Percentiles rank a stretch among this genome's conserved stretches.
These are phyloP conservation scores for Exserohilum turcica DNA, from an alignment of 2,329 filamentous ascomycete genomes.

Conservation along the genomic window DNA sequence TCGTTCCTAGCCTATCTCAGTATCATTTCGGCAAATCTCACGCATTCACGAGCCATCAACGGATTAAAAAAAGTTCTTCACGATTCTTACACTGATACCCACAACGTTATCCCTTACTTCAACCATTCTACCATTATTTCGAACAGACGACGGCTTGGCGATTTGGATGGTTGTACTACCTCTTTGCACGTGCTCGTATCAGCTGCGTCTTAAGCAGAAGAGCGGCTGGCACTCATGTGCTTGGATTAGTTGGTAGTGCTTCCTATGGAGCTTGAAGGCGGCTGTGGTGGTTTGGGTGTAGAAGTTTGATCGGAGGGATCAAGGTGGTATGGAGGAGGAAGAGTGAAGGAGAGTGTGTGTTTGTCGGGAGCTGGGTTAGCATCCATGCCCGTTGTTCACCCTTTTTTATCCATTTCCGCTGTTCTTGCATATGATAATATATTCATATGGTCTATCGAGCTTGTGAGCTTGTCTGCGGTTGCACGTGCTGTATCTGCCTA, in stretches of 20 bases:
- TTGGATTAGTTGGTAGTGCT: slow-evolving; percentile 33
- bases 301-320: slow-evolving; percentile 30
- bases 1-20: slow-evolving; percentile 40
- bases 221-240: slow-evolving; percentile 17
- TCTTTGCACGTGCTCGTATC: slow-evolving; percentile 18
- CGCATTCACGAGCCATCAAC: slow-evolving; percentile 46
- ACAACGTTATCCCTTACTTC: slow-evolving; percentile 45
- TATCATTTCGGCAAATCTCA: slow-evolving; percentile 44
- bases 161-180: slow-evolving; percentile 33
- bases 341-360: slow-evolving; percentile 29
- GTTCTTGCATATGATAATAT: slow-evolving; percentile 21
- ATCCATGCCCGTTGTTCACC: slow-evolving; percentile 23
- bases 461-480: slow-evolving; percentile 5
- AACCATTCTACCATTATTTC: slow-evolving; percentile 46
- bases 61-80: slow-evolving; percentile 45
- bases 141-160: slow-evolving; percentile 47
- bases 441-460: slow-evolving; percentile 24
- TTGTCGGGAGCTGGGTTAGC: slow-evolving; percentile 39
- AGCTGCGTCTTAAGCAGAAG: not conserved
- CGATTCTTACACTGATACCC: slow-evolving; percentile 53
- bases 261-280: slow-evolving; percentile 38
- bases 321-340: slow-evolving; percentile 29
- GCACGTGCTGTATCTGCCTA: no score
- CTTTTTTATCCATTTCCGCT: slow-evolving; percentile 16
- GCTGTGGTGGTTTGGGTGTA: slow-evolving; percentile 41